Base-by-base conservation (phyloP, 306 rosid genomes). In the Inga laurina region DNA sequence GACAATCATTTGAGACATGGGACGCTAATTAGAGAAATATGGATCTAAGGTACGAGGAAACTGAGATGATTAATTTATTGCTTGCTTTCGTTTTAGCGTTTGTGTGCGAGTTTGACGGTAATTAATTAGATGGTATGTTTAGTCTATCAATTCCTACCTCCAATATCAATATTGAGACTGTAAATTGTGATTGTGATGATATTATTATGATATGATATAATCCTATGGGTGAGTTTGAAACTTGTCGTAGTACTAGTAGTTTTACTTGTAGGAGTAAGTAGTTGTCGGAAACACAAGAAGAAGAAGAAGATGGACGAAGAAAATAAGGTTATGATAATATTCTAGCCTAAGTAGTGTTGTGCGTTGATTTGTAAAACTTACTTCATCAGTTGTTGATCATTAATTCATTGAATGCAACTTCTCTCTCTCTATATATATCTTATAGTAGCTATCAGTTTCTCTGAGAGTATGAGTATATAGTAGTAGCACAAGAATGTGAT, bases 131-230 rank as follows among this genome's bases (percentile, higher is more conserved):
- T 82, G 56, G 16, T 82, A 49, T 84, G 61, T 70, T 84, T 27
- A 22, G 22, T 59, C 7, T 10, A 59, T 59, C 32, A 2, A 10
- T 61, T 43, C 34, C 46, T 72, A 21, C 48, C 24, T 66, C n/a
- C 43, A 6, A 8, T 71, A 61, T 44, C 72, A 78, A 61, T 49
- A 72, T 78, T 72, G 67, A 69, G 83, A 85, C 72, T 92, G 91
- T 92, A 91, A 84, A 89, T 85, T 88, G 85, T 86, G 91, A 74
- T 67, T 37, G 49, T 69, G 46, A 70, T 43, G 65, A 84, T 64
- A 39, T 62, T 24, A 24, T 62, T 24, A 62, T 57, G 27, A 57
- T 21, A 57, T 57, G 57, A 51, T 57, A 57, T 57, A 7, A 7
- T 30, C 69, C 18, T 10, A 9, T 48, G 74, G 81, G 24, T 84